Base-by-base conservation (phyloP, 257 asterid genomes). In the Thymus quinquecostatus region DNA sequence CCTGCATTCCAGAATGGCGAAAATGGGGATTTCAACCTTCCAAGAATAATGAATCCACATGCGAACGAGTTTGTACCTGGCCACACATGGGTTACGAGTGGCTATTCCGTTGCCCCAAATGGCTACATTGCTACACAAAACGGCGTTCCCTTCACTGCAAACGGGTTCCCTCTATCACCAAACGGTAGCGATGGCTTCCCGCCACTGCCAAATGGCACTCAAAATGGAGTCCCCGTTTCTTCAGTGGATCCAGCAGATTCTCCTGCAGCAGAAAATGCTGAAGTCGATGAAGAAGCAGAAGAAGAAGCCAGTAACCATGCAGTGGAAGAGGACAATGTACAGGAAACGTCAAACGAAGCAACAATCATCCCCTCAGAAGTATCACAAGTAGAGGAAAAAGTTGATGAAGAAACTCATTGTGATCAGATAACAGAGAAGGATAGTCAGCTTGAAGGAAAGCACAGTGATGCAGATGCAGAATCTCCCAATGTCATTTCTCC, bases 21-120 rank as follows among this genome's bases (percentile, higher is more conserved):
- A 69, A 79, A 65, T 74, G 87, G 84, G 64, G 88, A 87, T 74
- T 76, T 80, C 65, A 71, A 79, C 64, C 84, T 82, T 69, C 87
- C 82, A 64, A 55, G 79, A 65, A 71, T 84, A 64, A 91, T 91
- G 97, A 91, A 91, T 71, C 96, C 96, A 34, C 97, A 88, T 70
- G 96, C 97, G 4, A 81, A 82, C 69, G 97, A 86, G 79, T 87
- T 86, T 75, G 82, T 91, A 61, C 95, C 97, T 14, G 83, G 88
- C 29, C 90, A 89, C 59, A 82, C 87, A 60, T 92, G 96, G 96
- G 83, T 86, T 55, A 87, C 89, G 21, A 82, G 80, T 64, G 92
- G 96, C 64, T 86, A 79, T 74, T 58, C 88, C 4, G 82, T 86
- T 55, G 74, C 87, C 77, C 78, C 95, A 75, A 84, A 87, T 78